Evolutionary conservation across 2,329 filamentous ascomycete genomes (phyloP), one percentile per base, ranked within the genome.

Genomic region (Biscogniauxia mediterranea): DNA sequence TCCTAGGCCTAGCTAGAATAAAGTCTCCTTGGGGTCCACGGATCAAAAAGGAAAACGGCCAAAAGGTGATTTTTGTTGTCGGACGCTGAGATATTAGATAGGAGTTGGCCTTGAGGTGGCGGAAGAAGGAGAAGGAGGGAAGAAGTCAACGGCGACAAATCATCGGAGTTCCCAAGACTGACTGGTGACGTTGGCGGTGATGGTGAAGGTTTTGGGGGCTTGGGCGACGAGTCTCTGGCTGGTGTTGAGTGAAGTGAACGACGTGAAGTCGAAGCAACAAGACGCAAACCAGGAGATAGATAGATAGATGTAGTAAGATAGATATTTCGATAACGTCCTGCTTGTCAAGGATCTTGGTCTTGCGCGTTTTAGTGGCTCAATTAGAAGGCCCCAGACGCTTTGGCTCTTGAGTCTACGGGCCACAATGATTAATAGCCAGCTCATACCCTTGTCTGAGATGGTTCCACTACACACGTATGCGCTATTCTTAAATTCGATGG

Each of bases 41-140:
- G 82, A 74, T 80, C 74, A 82, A 82, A 78, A 78, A 79, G 76
- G 82, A 79, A 79, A 79, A 65, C 61, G 64, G 62, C 64, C 63
- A 64, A 60, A 64, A 64, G 62, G 60, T 56, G 62, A 61, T 52
- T 38, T 57, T 56, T 57, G 13, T 46, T 9, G 42, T 52, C 55
- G 53, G 59, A 55, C 55, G 54, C 38, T 50, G 57, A 57, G 64
- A 66, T 64, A 71, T 65, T 63, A 59, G 58, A 68, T 52, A 59
- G 61, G 57, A 62, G 64, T 58, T 57, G 60, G 58, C 61, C 57
- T 64, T 64, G 61, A 64, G 59, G 55, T 61, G 51, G 46, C 50
- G 54, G 52, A 52, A 52, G 54, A 19, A 38, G 32, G 54, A 51
- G 53, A 52, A 46, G 58, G 54, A 52, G 54, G 42, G 58, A 60